These are phyloP conservation scores for Leishmania aethiopica DNA, from an alignment of 208 protist genomes.

Conservation along the genomic window DNA sequence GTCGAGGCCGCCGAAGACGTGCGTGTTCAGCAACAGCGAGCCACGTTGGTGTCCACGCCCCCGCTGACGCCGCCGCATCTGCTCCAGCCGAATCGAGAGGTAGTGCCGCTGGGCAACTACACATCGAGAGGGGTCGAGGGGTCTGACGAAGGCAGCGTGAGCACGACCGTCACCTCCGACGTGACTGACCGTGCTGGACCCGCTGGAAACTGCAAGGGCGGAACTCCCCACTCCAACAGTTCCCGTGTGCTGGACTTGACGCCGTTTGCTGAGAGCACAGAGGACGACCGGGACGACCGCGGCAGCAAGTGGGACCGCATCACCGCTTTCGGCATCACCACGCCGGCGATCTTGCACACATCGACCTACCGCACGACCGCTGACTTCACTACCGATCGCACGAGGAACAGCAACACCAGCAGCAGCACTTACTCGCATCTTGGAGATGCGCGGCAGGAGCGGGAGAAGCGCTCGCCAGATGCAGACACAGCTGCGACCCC, in stretches of 20 bases:
- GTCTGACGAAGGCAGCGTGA: neutral
- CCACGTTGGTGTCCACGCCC: neutral
- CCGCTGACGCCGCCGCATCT: neutral
- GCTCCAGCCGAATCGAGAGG: neutral
- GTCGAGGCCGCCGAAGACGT: neutral
- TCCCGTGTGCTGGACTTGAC: conserved; percentile 9
- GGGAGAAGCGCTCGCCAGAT: neutral
- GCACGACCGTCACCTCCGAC: neutral
- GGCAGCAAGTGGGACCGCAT: neutral
- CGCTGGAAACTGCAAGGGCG: neutral
- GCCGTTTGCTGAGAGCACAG: neutral
- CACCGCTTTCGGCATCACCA: neutral
- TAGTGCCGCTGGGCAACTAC: neutral
- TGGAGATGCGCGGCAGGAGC: neutral
- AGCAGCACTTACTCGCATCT: too few species aligned
- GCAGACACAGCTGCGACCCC: neutral
- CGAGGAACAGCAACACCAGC: neutral
- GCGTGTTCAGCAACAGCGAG: neutral
- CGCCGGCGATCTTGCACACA: neutral
- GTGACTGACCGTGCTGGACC: neutral
- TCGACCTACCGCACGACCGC: neutral
- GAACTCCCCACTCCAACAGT: conserved; percentile 10
- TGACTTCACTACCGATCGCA: neutral
- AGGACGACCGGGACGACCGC: conserved; percentile 3
- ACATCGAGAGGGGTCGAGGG: neutral